Percentiles rank a stretch among this genome's conserved stretches.
Conservation (phyloP, 495 filamentous ascomycete species). For the Penicillium coffeae region DNA sequence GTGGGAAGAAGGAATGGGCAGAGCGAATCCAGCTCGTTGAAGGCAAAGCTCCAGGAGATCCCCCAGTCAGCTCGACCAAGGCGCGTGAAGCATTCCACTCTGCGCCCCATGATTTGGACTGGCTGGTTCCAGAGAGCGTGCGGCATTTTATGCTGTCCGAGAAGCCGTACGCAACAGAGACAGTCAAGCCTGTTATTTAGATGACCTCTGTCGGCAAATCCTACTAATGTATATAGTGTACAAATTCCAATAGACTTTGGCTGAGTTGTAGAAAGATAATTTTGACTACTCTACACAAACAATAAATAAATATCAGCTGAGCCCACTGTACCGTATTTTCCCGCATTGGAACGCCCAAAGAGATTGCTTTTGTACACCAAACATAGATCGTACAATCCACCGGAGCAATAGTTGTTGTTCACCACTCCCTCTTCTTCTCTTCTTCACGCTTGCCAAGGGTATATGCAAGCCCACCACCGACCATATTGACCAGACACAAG, state of each 20-base stretch:
- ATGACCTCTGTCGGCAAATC: neutral
- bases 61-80: conserved; percentile 71
- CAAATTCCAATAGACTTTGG: too few relatives aligned
- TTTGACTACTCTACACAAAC: too few relatives aligned
- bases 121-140: conserved; percentile 62
- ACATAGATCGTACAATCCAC: conserved; percentile 21
- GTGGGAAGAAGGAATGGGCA: conserved; percentile 65
- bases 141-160: conserved; percentile 51
- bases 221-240: neutral
- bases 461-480: conserved; percentile 70
- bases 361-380: neutral
- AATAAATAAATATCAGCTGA: neutral
- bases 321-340: neutral
- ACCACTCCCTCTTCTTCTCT: conserved; percentile 37
- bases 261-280: too few relatives aligned
- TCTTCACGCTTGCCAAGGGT: conserved; percentile 54
- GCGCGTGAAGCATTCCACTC: conserved; percentile 61
- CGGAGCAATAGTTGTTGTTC: neutral
- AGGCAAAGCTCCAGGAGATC: conserved; percentile 49
- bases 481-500: conserved; percentile 63
- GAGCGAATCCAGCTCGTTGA: conserved; percentile 66
- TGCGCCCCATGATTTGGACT: conserved; percentile 53
- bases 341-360: neutral
- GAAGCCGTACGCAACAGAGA: conserved; percentile 27
- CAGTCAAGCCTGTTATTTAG: neutral